Base-by-base conservation (phyloP, 495 filamentous ascomycete species). In the Tuber aestivum region DNA sequence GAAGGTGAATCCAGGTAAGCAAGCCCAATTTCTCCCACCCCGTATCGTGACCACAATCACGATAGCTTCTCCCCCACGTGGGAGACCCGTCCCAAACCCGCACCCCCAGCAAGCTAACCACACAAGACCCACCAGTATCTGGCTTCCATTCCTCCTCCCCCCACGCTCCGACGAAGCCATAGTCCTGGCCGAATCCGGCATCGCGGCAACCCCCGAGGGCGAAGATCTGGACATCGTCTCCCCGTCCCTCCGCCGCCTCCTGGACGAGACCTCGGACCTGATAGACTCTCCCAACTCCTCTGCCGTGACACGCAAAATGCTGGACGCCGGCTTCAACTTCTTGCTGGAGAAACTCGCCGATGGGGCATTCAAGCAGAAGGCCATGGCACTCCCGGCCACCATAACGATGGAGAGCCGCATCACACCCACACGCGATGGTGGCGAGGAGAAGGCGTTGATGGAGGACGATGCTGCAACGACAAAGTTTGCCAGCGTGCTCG, bases 261-360 rank as follows among this genome's bases (percentile, higher is more conserved):
- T 99, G 1, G 94, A 98, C 81, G 95, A 98, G 85, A 97, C 95
- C 16, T 91, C 95, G 35, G 95, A 99, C 84, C 87, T 98, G 27
- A 92, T 99, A 79, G 96, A 99, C 74, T 97, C 95, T 0, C 96
- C 96, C 0, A 87, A 91, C 32, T 97, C 97, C 84, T 88, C 90
- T 10, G 90, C 91, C 75, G 93, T 98, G 44, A 85, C 95, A 65
- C 93, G 92, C 12, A 89, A 92, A 76, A 89, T 97, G 74, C 91
- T 98, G 77, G 94, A 97, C 83, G 89, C 94, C 68, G 90, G 90
- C 12, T 98, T 97, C 86, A 91, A 91, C 8, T 88, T 90, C 3
- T 87, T 99, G 10, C 86, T 97, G 35, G 92, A 97, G 76, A 94
- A 95, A 81, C 87, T 97, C 69, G 89, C 90, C 12, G 85, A 86